A percentile compares a stretch with the other conserved stretches of the same genome.
phyloP scores from a whole-genome alignment of 352 stramenopile genomes.

The Phytophthora rubi region DNA sequence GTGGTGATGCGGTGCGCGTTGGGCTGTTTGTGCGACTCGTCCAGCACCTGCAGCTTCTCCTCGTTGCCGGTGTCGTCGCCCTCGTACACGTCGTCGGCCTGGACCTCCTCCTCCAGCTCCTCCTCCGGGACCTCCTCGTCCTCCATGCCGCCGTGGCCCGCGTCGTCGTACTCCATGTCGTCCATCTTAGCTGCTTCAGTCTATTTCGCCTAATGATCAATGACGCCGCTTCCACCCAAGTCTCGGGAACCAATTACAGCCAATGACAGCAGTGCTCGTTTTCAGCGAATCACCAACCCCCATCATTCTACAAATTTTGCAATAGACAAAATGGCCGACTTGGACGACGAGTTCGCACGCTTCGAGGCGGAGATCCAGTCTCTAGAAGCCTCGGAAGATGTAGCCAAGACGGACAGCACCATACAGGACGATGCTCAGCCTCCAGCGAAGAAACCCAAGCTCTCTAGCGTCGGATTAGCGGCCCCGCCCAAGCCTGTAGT shows the following conservation, averaged over 20 bases:
- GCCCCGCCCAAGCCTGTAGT: constrained; percentile 28
- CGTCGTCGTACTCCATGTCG: constrained; percentile 89
- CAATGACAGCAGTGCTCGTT: constrained; percentile 22
- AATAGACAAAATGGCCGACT: constrained; percentile 47
- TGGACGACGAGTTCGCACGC: constrained; percentile 85
- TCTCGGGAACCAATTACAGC: constrained; percentile 12
- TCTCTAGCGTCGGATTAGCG: background rate
- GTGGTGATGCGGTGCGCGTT: constrained; percentile 96
- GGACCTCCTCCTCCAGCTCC: constrained; percentile 70
- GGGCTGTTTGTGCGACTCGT: constrained; percentile 87
- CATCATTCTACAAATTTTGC: constrained; percentile 9
- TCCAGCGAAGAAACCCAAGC: constrained; percentile 33
- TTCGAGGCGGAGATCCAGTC: constrained; percentile 87
- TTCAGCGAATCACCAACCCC: constrained; percentile 18
- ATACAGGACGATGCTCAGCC: constrained; percentile 32
- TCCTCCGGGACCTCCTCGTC: constrained; percentile 86
- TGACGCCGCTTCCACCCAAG: constrained; percentile 34
- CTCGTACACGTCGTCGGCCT: constrained; percentile 78
- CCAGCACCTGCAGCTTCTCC: constrained; percentile 80
- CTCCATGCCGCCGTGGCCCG: constrained; percentile 77
- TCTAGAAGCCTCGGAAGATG: constrained; percentile 44
- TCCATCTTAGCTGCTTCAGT: constrained; percentile 56
- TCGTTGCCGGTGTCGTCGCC: constrained; percentile 60
- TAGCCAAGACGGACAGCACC: constrained; percentile 6
- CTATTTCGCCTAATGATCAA: constrained; percentile 4